These are phyloP conservation scores for Amphibolis antarctica DNA, from an alignment of 106 monocot genomes.

Conservation along the genomic window DNA sequence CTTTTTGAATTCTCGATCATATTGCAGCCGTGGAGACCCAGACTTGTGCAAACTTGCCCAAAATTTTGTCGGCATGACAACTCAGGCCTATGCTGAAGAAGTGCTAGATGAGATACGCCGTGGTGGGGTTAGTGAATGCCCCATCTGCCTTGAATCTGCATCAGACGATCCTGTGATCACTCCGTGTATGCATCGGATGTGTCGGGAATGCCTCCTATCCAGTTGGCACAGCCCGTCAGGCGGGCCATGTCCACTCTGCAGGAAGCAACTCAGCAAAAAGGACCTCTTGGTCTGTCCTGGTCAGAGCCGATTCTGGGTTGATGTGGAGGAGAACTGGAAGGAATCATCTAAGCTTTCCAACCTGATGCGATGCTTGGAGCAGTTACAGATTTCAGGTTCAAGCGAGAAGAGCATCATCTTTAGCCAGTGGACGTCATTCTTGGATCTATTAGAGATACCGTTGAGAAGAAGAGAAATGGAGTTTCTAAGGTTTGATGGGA, in stretches of 20 bases:
- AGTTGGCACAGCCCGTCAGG: constrained; percentile 46
- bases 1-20: too few species aligned
- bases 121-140: constrained; percentile 63
- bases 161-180: constrained; percentile 83
- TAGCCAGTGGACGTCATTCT: constrained; percentile 80
- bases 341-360: constrained; percentile 57
- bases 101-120: constrained; percentile 55
- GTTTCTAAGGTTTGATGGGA: constrained; percentile 70
- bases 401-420: constrained; percentile 90
- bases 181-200: constrained; percentile 71
- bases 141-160: constrained; percentile 78
- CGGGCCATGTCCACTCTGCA: constrained; percentile 68
- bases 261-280: constrained; percentile 27
- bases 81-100: constrained; percentile 49
- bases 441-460: constrained; percentile 69
- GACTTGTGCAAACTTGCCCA: constrained; percentile 57
- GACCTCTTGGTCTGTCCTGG: constrained; percentile 50
- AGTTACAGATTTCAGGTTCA: constrained; percentile 12
- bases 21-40: constrained; percentile 44
- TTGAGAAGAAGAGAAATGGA: constrained; percentile 25
- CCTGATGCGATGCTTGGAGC: constrained; percentile 40
- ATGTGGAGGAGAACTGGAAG: constrained; percentile 57
- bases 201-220: constrained; percentile 70
- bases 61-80: constrained; percentile 30
- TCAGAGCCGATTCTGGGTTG: constrained; percentile 37